Base-by-base conservation (phyloP, 1,284 basidiomycete genomes). In the Chalciporus sp. region DNA sequence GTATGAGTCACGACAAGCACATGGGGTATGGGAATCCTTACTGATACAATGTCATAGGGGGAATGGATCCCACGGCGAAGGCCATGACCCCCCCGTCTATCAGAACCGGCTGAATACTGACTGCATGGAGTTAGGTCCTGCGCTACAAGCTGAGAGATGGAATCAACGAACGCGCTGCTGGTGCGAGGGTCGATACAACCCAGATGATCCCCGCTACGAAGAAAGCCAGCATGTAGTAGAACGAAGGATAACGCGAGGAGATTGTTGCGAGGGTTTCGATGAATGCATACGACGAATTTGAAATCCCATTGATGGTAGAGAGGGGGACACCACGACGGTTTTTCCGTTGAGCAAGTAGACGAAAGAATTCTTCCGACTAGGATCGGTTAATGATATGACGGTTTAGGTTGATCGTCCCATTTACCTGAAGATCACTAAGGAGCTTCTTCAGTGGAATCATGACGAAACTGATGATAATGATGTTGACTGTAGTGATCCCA, bases 301-400 rank as follows among this genome's bases (percentile, higher is more conserved):
- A 59, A 45, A 59, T 59, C 7, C 39, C 58, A 31, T 60, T 61
- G 45, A 59, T 19, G 0, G 31, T 16, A 16, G 9, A 33, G 11
- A 60, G 20, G 8, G 48, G 17, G 12, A 58, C 39, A 6, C 55
- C 51, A 8, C 7, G 17, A 44, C 12, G 29, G n/a, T 57, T 39
- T 42, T 4, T 52, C 26, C 8, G 23, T 26, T 39, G 9, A 9
- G 42, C 47, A 17, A 59, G 58, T 4, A 60, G 47, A 16, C 50
- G 58, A 44, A 59, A 59, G 42, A 50, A 52, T 42, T 59, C 58
- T 49, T 59, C 58, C 8, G 53, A 57, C 58, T 60, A 47, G 14
- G n/a, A 45, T 28, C 6, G 5, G 31, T 60, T 3, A 42, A 27
- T 29, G 4, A 19, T 14, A n/a, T 14, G 19, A 37, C 9, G 4